These are phyloP conservation scores for Alternaria triticina DNA, from an alignment of 2,329 filamentous ascomycete species.

Conservation along the genomic window DNA sequence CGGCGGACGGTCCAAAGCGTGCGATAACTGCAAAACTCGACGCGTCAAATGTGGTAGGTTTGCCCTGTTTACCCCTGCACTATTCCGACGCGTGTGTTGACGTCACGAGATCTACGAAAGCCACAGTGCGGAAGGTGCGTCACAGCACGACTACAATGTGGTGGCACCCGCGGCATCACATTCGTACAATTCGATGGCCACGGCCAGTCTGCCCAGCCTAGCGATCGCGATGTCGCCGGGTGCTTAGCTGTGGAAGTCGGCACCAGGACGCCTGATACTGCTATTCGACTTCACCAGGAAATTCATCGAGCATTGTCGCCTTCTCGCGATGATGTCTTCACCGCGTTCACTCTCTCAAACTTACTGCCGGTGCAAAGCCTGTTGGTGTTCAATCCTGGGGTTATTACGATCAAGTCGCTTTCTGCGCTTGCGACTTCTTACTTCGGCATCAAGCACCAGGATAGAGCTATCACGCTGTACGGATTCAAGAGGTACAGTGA, in stretches of 20 bases:
- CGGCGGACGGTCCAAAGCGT: neutral
- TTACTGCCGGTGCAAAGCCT: neutral
- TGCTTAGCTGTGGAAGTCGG: neutral
- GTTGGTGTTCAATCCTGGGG: neutral
- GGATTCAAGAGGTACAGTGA: neutral
- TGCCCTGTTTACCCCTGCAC: neutral
- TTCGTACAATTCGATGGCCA: neutral
- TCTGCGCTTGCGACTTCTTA: neutral
- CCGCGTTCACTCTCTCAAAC: neutral
- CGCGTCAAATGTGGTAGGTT: neutral
- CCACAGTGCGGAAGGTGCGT: neutral
- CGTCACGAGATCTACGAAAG: neutral
- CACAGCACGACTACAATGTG: neutral
- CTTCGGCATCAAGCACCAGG: conserved; percentile 3
- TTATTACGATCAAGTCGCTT: neutral
- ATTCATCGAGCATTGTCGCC: neutral
- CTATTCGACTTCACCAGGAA: neutral
- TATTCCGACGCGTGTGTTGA: neutral
- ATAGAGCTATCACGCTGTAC: neutral
- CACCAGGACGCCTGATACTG: neutral
- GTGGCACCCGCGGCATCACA: neutral
- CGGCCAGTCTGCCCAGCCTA: neutral
- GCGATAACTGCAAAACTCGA: neutral
- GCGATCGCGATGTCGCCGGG: neutral
- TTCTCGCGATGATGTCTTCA: neutral